Conservation (phyloP, 139 green algal genomes). For the Pseudopediastrum boryanum region DNA sequence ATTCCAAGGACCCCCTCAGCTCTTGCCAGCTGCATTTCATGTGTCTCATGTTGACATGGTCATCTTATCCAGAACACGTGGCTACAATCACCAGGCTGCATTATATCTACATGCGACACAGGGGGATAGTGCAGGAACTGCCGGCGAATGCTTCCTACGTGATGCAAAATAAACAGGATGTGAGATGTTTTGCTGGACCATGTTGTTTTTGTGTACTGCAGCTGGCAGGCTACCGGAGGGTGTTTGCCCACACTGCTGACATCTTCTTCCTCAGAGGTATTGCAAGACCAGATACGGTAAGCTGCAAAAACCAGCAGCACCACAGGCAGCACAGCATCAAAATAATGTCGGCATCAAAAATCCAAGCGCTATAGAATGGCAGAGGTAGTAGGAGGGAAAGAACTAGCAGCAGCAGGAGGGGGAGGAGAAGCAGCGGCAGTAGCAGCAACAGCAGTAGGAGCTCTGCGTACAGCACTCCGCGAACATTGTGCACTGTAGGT, state of each 20-base stretch:
- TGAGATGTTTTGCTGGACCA: neutral
- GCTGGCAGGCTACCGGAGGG: slow-evolving; percentile 75
- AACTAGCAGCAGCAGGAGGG: too few relatives aligned
- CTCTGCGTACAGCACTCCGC: too few relatives aligned
- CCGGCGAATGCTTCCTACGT: too few relatives aligned
- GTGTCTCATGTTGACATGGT: neutral
- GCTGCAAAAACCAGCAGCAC: neutral
- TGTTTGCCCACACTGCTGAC: slow-evolving; percentile 87
- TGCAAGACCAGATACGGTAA: slow-evolving; percentile 71
- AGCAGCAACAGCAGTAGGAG: too few relatives aligned
- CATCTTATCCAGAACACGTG: neutral
- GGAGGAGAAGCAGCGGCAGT: too few relatives aligned
- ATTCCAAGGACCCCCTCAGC: neutral
- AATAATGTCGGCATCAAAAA: neutral
- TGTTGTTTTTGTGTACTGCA: slow-evolving; percentile 15
- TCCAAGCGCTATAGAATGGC: neutral
- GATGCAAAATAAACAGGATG: neutral
- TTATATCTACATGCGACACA: too few relatives aligned
- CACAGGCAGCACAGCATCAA: neutral
- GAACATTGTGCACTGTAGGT: too few relatives aligned
- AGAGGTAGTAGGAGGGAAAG: too few relatives aligned
- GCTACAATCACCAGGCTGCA: neutral
- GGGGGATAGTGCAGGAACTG: too few relatives aligned
- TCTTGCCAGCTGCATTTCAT: neutral
- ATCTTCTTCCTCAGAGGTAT: slow-evolving; percentile 90